These are phyloP conservation scores for Jackrogersella multiformis DNA, from an alignment of 495 filamentous ascomycete species.

Conservation along the genomic window DNA sequence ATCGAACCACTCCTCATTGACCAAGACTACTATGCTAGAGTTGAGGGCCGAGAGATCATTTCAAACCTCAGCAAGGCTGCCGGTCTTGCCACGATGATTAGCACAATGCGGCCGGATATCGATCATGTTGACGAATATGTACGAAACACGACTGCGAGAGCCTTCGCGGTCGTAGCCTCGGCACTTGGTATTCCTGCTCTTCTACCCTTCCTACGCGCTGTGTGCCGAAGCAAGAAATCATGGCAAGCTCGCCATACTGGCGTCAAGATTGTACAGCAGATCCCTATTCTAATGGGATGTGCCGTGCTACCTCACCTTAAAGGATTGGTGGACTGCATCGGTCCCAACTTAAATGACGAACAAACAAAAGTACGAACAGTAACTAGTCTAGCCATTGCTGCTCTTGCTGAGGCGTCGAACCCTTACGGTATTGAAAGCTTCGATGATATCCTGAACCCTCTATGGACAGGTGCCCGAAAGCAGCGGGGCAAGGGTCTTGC, in stretches of 20 bases:
- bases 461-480: constrained; percentile 95
- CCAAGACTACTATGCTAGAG: constrained; percentile 98
- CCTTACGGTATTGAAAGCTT: constrained; percentile 99
- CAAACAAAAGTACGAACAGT: constrained; percentile 97
- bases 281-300: constrained; percentile 99
- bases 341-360: constrained; percentile 94
- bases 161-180: constrained; percentile 96
- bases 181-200: constrained; percentile 96
- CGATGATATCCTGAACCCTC: constrained; percentile 94
- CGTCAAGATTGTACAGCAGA: constrained; percentile 98
- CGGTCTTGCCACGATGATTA: constrained; percentile 98
- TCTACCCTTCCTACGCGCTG: constrained; percentile 92
- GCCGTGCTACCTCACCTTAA: constrained; percentile 96
- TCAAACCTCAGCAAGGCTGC: constrained; percentile 97
- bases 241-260: constrained; percentile 99
- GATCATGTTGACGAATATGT: constrained; percentile 99
- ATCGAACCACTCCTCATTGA: constrained; percentile 99
- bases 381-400: constrained; percentile 93
- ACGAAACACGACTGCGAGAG: constrained; percentile 97
- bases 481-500: constrained; percentile 96
- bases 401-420: constrained; percentile 94
- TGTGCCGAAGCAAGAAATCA: constrained; percentile 97
- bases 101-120: constrained; percentile 98
- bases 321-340: constrained; percentile 95
- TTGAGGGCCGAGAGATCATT: constrained; percentile 98